Evolutionary conservation across 495 filamentous ascomycete genomes (phyloP).

Genomic region (Neurospora hispaniola): DNA sequence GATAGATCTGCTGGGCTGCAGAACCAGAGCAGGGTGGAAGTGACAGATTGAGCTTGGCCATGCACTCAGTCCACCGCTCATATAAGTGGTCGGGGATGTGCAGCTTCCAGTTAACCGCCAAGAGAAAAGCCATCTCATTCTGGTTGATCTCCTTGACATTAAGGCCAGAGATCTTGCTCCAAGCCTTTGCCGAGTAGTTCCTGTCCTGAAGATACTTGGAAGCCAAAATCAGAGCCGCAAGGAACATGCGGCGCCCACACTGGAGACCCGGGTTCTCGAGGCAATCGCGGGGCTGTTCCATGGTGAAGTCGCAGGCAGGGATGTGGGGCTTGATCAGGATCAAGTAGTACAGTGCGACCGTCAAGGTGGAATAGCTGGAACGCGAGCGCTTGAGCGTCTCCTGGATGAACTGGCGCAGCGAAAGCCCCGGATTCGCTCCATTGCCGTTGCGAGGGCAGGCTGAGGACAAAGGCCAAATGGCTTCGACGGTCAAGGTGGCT

Average conservation of each 20-base stretch:
- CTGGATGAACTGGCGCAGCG: conserved; percentile 90
- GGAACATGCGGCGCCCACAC: conserved; percentile 95
- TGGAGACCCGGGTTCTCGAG: conserved; percentile 72
- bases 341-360: conserved; percentile 93
- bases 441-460: conserved; percentile 46
- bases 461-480: conserved; percentile 82
- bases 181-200: conserved; percentile 59
- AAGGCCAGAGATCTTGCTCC: neutral
- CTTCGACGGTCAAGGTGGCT: conserved; percentile 93
- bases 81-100: conserved; percentile 84
- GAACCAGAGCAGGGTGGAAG: conserved; percentile 49
- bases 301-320: conserved; percentile 68
- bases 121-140: conserved; percentile 88
- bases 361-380: conserved; percentile 93
- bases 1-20: conserved; percentile 26
- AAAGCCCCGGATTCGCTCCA: conserved; percentile 62
- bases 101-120: conserved; percentile 85
- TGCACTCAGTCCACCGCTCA: conserved; percentile 85
- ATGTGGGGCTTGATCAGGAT: conserved; percentile 89
- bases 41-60: conserved; percentile 70
- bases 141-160: conserved; percentile 79
- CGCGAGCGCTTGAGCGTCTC: conserved; percentile 90
- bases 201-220: conserved; percentile 98
- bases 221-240: conserved; percentile 82
- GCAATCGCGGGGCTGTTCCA: conserved; percentile 72